Evolutionary conservation across 352 stramenopile genomes (phyloP), one percentile per base, ranked within the genome.

Genomic region (Globisporangium irregulare): DNA sequence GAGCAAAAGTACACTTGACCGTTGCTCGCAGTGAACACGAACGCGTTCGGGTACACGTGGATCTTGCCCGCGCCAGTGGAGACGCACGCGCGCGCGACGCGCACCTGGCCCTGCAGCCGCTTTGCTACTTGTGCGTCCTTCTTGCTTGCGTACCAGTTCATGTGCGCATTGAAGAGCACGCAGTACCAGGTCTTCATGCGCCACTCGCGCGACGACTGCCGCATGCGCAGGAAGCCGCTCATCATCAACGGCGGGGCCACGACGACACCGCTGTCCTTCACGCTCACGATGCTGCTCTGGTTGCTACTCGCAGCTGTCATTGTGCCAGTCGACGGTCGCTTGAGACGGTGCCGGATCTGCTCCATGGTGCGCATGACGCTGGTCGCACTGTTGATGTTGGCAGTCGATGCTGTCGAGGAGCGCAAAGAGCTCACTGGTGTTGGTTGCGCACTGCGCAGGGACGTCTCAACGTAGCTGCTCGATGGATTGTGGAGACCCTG

Each of bases 181-280:
- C 69, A 78, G 64, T 77, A 81, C 74, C 74, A 81, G 34, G 74
- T 81, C 58, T 81, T 81, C 72, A 81, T 76, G 51, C 74, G 74
- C 74, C 74, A 81, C 66, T 77, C 74, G 38, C 66, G 65, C 59
- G 69, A 50, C 9, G 72, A 58, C 41, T 75, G 66, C 18, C 72
- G 74, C 56, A 81, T 72, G 32, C 72, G 72, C 55, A 81, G 24
- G 32, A 77, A 81, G 53, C 74, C 74, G 43, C 69, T 62, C 41
- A 73, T 71, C 14, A 29, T 59, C 38, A 43, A 51, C 29, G 56
- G 27, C 5, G 64, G 8, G 6, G 34, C 2, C 18, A 51, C 1
- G 5, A 43, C 4, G 64, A 14, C 57, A 54, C 60, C 68, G 67
- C 48, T 73, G 70, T 73, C 73, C 72, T 51, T 51, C 18, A 51